A percentile compares a stretch with the other conserved stretches of the same genome.
phyloP scores from a whole-genome alignment of 2,329 filamentous ascomycete species.

The Colletotrichum neosansevieriae region DNA sequence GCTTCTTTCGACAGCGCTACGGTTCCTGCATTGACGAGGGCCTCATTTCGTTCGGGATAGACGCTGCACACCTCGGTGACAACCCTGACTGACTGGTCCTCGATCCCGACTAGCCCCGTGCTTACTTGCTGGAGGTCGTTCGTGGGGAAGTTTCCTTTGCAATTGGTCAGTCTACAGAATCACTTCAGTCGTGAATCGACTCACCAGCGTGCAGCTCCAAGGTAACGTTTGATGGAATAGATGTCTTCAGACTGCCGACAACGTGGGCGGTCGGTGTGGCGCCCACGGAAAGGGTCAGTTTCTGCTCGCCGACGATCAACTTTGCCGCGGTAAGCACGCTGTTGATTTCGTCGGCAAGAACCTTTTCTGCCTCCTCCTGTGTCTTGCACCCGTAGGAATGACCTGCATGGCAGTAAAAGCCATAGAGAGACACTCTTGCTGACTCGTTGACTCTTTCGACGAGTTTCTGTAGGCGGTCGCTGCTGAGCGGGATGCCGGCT shows the following conservation, averaged over 20 bases:
- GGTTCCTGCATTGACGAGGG: conserved; percentile 52
- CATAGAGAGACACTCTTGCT: conserved; percentile 47
- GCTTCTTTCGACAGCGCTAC: conserved; percentile 52
- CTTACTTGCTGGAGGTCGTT: conserved; percentile 56
- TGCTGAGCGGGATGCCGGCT: conserved; percentile 48
- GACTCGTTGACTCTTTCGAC: conserved; percentile 47
- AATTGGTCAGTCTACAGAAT: background rate
- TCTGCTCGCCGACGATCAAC: conserved; percentile 44
- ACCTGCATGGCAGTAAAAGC: conserved; percentile 54
- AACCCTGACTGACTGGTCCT: conserved; percentile 49
- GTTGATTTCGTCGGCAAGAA: conserved; percentile 48
- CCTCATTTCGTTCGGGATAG: conserved; percentile 53
- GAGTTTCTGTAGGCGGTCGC: conserved; percentile 44
- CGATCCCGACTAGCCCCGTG: conserved; percentile 47
- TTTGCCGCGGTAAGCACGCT: conserved; percentile 48
- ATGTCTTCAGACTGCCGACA: conserved; percentile 46
- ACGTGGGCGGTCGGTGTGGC: conserved; percentile 54
- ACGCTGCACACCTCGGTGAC: conserved; percentile 53
- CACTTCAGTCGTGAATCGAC: background rate
- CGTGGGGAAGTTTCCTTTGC: conserved; percentile 50
- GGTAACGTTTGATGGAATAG: conserved; percentile 47
- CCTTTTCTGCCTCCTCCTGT: conserved; percentile 47
- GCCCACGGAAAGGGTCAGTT: conserved; percentile 50
- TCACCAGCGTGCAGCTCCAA: conserved; percentile 52
- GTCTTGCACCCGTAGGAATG: conserved; percentile 52